A percentile compares a stretch with the other conserved stretches of the same genome.
Evolutionary conservation across 2,329 filamentous ascomycete genomes (phyloP).

Genomic region (Talaromyces sp.): DNA sequence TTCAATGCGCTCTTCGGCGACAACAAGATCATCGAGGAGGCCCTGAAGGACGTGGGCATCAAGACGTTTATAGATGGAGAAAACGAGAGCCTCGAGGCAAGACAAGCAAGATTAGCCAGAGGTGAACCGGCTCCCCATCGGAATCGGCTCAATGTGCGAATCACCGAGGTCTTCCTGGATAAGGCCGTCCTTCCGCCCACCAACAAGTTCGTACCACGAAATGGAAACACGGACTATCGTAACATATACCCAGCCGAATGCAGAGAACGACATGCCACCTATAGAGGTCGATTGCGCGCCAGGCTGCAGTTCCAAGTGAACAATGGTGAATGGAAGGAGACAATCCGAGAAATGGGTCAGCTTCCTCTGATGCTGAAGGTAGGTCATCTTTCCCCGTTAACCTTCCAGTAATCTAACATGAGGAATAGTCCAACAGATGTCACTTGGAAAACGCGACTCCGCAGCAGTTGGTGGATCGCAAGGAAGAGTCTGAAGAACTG

Average conservation of each 20-base stretch:
- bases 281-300: slow-evolving; percentile 78
- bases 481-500: slow-evolving; percentile 93
- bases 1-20: slow-evolving; percentile 85
- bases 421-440: slow-evolving; percentile 71
- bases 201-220: slow-evolving; percentile 75
- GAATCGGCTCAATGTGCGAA: slow-evolving; percentile 72
- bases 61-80: slow-evolving; percentile 83
- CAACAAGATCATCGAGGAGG: slow-evolving; percentile 68
- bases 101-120: slow-evolving; percentile 44
- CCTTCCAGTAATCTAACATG: not conserved
- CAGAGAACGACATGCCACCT: slow-evolving; percentile 86
- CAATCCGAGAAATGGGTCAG: slow-evolving; percentile 77
- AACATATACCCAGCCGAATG: slow-evolving; percentile 90
- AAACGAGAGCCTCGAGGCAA: slow-evolving; percentile 35
- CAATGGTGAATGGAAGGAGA: slow-evolving; percentile 75
- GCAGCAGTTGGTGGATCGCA: slow-evolving; percentile 71
- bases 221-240: slow-evolving; percentile 43
- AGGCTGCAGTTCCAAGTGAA: slow-evolving; percentile 84
- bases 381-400: slow-evolving; percentile 22
- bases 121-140: slow-evolving; percentile 50
- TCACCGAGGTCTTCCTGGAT: slow-evolving; percentile 76
- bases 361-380: slow-evolving; percentile 92
- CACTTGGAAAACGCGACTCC: slow-evolving; percentile 84
- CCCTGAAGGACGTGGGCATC: slow-evolving; percentile 80
- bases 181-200: slow-evolving; percentile 71